phyloP scores from a whole-genome alignment of 78 protist species.

The Bodo saltans region DNA sequence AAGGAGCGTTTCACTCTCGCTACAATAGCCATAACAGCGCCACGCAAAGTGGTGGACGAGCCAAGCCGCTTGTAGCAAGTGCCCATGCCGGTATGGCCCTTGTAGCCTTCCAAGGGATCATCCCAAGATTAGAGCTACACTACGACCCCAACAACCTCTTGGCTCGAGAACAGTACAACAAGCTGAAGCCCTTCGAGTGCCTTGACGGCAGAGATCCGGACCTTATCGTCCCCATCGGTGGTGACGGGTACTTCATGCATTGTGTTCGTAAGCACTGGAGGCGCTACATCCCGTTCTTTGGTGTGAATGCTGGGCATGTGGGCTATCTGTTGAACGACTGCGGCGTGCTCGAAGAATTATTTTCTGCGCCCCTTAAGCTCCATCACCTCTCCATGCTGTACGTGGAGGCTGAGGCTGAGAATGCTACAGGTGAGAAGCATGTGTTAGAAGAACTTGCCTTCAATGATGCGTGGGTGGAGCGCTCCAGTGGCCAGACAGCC shows the following conservation, averaged over 20 bases:
- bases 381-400: not conserved
- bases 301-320: not conserved
- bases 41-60: no score
- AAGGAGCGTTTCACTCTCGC: not conserved
- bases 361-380: not conserved
- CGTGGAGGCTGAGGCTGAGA: not conserved
- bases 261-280: not conserved
- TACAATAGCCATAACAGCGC: not conserved
- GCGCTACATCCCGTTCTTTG: not conserved
- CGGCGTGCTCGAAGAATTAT: not conserved
- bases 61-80: no score
- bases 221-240: not conserved
- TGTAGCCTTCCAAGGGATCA: not conserved
- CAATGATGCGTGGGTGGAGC: not conserved
- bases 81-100: no score
- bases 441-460: not conserved
- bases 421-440: not conserved
- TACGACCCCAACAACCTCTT: not conserved
- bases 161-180: not conserved
- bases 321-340: not conserved
- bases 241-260: not conserved
- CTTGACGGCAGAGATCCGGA: not conserved
- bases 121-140: not conserved
- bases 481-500: not conserved
- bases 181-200: not conserved